Evolutionary conservation across 2,329 filamentous ascomycete genomes (phyloP).

Genomic region (Clarireedia monteithiana): DNA sequence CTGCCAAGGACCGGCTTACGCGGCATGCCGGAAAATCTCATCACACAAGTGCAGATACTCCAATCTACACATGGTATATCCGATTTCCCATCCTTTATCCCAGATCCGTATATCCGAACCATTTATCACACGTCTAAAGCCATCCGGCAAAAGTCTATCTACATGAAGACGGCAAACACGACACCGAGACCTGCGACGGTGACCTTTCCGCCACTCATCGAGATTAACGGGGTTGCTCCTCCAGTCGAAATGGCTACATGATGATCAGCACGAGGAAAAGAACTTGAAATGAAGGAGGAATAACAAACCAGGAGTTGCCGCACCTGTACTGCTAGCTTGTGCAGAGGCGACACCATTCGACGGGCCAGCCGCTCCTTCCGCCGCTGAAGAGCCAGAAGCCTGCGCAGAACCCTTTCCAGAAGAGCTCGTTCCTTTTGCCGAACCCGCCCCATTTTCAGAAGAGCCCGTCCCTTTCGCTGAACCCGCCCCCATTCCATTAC

Average conservation of each 20-base stretch:
- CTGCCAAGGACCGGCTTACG: too few species aligned
- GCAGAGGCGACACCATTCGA: neutral
- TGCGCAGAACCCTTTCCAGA: neutral
- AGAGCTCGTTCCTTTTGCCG: neutral
- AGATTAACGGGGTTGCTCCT: slow-evolving; percentile 17
- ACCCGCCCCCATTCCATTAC: neutral
- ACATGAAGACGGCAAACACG: slow-evolving; percentile 28
- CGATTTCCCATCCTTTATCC: neutral
- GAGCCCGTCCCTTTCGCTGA: neutral
- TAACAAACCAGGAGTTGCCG: neutral
- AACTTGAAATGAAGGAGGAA: neutral
- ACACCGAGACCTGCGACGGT: slow-evolving; percentile 25
- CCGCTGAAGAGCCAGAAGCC: neutral
- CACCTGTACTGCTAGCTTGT: neutral
- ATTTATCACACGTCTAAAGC: neutral
- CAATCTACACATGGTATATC: too few species aligned
- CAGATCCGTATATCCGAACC: too few species aligned
- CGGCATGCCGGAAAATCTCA: too few species aligned
- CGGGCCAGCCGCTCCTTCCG: slow-evolving; percentile 3
- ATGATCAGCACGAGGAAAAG: neutral
- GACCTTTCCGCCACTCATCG: slow-evolving; percentile 23
- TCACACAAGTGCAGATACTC: too few species aligned
- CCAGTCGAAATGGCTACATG: slow-evolving; percentile 12
- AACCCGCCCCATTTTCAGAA: neutral
- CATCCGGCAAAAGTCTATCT: slow-evolving; percentile 5